Conservation (phyloP, 305 asterid genomes). For the Fraxinus baroniana region DNA sequence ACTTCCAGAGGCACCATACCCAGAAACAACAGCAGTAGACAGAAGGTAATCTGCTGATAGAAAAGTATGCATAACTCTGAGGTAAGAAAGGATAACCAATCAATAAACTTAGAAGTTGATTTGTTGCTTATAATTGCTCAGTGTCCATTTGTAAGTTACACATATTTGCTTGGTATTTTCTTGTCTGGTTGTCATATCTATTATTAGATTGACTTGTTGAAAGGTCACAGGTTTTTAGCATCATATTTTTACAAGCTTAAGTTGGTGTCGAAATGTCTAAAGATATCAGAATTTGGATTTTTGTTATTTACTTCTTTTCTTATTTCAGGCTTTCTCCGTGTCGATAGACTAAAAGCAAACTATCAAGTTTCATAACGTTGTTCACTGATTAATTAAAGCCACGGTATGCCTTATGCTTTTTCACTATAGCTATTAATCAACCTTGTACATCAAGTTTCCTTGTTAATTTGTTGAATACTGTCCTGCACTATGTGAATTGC, state of each 20-base stretch:
- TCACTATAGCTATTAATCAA: background rate
- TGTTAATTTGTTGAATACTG: background rate
- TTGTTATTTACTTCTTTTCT: background rate
- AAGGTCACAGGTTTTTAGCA: background rate
- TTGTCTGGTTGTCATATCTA: background rate
- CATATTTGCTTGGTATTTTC: background rate
- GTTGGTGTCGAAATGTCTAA: background rate
- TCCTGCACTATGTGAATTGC: background rate
- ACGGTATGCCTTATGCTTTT: background rate
- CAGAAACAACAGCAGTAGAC: background rate
- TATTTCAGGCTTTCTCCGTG: background rate
- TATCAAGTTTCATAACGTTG: background rate
- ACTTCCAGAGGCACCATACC: background rate
- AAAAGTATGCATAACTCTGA: background rate
- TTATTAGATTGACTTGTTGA: background rate
- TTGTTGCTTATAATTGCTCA: background rate
- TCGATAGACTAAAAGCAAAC: background rate
- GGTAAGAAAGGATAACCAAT: background rate
- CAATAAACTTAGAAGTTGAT: background rate
- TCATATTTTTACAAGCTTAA: background rate
- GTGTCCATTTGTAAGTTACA: background rate
- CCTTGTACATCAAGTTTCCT: background rate
- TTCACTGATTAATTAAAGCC: background rate
- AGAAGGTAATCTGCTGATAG: background rate
- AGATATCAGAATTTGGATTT: background rate